phyloP scores from a whole-genome alignment of 2,329 filamentous ascomycete species.

The Cladosporium sp. region DNA sequence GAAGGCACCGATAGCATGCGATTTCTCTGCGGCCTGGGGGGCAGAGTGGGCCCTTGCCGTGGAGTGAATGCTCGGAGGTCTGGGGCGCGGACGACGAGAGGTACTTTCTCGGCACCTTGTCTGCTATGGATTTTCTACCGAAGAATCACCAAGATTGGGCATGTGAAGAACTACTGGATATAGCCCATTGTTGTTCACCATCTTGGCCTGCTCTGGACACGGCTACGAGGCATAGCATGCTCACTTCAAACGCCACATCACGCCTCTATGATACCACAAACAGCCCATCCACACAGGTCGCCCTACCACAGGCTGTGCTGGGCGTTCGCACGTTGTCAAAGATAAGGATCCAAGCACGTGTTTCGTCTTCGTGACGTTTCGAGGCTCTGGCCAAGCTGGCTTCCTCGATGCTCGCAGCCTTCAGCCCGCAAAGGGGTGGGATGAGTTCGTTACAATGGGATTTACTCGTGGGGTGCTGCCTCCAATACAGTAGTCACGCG shows the following conservation, averaged over 20 bases:
- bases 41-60: slow-evolving; percentile 1
- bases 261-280: neutral
- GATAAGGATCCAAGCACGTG: slow-evolving; percentile 18
- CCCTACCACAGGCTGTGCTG: slow-evolving; percentile 3
- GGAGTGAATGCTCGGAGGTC: slow-evolving; percentile 18
- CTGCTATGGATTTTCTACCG: slow-evolving; percentile 4
- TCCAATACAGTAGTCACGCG: neutral
- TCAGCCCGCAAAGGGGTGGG: neutral
- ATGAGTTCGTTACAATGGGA: neutral
- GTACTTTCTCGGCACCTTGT: slow-evolving; percentile 12
- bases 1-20: slow-evolving; percentile 16
- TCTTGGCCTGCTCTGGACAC: neutral
- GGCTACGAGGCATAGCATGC: neutral
- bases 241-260: neutral
- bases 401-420: neutral
- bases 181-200: neutral
- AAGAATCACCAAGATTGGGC: slow-evolving; percentile 19
- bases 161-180: neutral
- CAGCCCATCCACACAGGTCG: neutral
- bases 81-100: slow-evolving; percentile 14
- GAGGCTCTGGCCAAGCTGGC: neutral
- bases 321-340: slow-evolving; percentile 8
- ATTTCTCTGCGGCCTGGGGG: slow-evolving; percentile 12
- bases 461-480: neutral
- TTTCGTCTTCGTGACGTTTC: slow-evolving; percentile 16